A percentile compares a stretch with the other conserved stretches of the same genome.
Conservation (phyloP, 2,329 filamentous ascomycete genomes). For the Orbilia oligospora region DNA sequence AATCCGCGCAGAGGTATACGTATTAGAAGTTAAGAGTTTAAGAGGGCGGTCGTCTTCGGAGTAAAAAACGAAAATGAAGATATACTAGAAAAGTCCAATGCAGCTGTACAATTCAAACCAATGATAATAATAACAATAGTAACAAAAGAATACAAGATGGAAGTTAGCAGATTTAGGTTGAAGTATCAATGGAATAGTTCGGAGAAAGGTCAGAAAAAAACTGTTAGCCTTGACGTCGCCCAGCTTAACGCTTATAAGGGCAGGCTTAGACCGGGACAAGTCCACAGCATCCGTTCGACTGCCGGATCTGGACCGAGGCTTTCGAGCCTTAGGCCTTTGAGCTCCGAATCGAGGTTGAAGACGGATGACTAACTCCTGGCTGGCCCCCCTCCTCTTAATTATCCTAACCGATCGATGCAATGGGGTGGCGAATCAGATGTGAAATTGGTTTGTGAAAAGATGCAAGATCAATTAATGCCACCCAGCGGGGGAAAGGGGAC, state of each 20-base stretch:
- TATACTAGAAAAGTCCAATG: no score
- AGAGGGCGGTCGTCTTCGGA: background rate
- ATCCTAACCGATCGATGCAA: background rate
- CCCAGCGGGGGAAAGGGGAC: no score
- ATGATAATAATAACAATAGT: no score
- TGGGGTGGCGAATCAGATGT: background rate
- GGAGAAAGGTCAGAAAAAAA: no score
- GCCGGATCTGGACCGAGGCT: constrained; percentile 55
- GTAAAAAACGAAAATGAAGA: background rate
- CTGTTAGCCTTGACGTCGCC: background rate
- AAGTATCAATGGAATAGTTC: background rate
- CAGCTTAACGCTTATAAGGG: background rate
- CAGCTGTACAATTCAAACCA: no score
- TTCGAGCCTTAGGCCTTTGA: background rate
- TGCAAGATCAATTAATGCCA: no score
- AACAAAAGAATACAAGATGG: background rate
- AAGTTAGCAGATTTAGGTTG: no score
- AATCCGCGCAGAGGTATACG: no score
- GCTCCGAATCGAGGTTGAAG: constrained; percentile 17
- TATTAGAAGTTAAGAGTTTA: no score
- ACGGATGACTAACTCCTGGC: constrained; percentile 39
- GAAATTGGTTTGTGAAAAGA: no score
- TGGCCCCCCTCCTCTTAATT: background rate
- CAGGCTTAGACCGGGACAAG: background rate
- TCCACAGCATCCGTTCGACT: constrained; percentile 6